These are phyloP conservation scores for Parathielavia appendiculata DNA, from an alignment of 495 filamentous ascomycete species.

Conservation along the genomic window DNA sequence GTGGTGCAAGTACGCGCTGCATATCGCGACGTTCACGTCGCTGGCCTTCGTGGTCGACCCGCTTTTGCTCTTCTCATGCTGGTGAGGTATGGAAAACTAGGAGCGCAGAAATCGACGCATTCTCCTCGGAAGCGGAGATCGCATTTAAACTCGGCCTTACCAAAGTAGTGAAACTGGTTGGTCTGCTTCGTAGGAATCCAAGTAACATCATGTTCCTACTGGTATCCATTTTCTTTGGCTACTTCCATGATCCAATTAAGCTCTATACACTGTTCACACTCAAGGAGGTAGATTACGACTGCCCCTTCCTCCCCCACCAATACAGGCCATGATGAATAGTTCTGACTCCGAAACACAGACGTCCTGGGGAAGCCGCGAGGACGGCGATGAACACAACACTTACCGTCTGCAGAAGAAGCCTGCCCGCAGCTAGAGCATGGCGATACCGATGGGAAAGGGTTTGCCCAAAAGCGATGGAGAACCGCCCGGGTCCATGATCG, in stretches of 20 bases:
- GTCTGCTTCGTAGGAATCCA: slow-evolving; percentile 66
- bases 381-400: slow-evolving; percentile 59
- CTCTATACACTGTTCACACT: slow-evolving; percentile 66
- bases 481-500: too few species aligned
- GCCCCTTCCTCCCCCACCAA: not conserved
- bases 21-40: slow-evolving; percentile 68
- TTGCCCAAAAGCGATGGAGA: too few species aligned
- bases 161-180: slow-evolving; percentile 72
- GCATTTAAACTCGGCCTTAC: slow-evolving; percentile 52
- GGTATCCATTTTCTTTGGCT: slow-evolving; percentile 69
- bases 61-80: slow-evolving; percentile 53
- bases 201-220: slow-evolving; percentile 64
- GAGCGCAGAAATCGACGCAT: slow-evolving; percentile 35
- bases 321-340: not conserved
- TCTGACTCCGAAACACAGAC: slow-evolving; percentile 40
- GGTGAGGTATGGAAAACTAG: slow-evolving; percentile 45
- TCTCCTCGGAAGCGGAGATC: slow-evolving; percentile 49
- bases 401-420: slow-evolving; percentile 51
- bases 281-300: slow-evolving; percentile 52
- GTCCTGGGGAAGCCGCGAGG: slow-evolving; percentile 64
- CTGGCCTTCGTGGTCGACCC: slow-evolving; percentile 62
- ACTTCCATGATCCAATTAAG: slow-evolving; percentile 73
- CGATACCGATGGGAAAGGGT: too few species aligned
- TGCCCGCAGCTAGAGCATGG: slow-evolving; percentile 43
- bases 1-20: slow-evolving; percentile 73